Conservation (phyloP, 345 rosid genomes). For the Arabidopsis suecica region DNA sequence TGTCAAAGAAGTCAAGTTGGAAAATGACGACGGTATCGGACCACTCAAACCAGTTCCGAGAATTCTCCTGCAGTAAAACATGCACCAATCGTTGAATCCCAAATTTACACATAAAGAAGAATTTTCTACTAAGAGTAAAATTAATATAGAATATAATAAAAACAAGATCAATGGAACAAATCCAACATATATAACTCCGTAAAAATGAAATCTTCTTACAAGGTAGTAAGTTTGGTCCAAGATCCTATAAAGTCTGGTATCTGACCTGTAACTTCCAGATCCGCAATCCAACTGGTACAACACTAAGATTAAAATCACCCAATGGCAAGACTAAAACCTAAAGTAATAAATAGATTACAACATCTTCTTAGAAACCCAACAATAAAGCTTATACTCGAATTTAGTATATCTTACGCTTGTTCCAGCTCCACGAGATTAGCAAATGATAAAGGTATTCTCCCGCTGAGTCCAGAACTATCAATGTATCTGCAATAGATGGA, state of each 20-base stretch:
- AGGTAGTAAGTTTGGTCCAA: conserved; percentile 52
- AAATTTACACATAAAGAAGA: neutral
- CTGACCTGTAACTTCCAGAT: conserved; percentile 53
- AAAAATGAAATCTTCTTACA: conserved; percentile 48
- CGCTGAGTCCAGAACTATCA: conserved; percentile 64
- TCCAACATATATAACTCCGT: neutral
- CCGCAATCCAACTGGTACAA: conserved; percentile 53
- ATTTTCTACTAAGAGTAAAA: neutral
- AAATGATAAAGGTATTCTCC: conserved; percentile 61
- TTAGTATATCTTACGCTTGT: conserved; percentile 34
- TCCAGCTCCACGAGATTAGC: conserved; percentile 43
- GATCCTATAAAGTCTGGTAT: conserved; percentile 63
- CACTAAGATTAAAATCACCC: neutral
- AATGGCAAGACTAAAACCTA: neutral
- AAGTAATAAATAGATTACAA: conserved; percentile 11
- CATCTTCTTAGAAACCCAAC: neutral
- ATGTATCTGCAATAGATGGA: conserved; percentile 51
- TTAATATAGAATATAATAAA: neutral
- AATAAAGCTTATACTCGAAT: neutral
- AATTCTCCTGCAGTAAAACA: conserved; percentile 53
- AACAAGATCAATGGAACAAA: conserved; percentile 13
- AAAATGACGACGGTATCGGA: conserved; percentile 62
- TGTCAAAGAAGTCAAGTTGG: conserved; percentile 53
- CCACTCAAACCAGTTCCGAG: conserved; percentile 59
- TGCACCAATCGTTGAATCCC: conserved; percentile 4